phyloP scores from a whole-genome alignment of 2,329 filamentous ascomycete genomes.

The Talaromyces piceae region DNA sequence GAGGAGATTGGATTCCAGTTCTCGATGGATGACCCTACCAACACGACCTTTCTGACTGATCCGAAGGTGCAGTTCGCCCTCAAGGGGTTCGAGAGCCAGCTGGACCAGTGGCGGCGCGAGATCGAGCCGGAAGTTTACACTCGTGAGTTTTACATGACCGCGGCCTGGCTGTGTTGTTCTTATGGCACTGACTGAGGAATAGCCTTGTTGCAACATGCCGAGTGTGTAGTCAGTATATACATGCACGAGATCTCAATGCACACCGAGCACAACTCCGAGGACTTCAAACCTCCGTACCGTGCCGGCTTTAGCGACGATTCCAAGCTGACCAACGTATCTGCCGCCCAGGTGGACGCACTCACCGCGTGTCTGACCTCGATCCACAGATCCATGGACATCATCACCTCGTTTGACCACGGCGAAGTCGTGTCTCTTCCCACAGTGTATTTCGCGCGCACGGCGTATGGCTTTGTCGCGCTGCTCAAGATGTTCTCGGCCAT shows the following conservation, averaged over 20 bases:
- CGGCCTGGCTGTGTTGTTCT: neutral
- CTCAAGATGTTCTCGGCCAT: slow-evolving; percentile 68
- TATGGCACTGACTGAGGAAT: slow-evolving; percentile 7
- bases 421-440: slow-evolving; percentile 60
- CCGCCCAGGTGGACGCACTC: slow-evolving; percentile 59
- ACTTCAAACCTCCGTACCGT: slow-evolving; percentile 40
- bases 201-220: slow-evolving; percentile 58
- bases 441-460: slow-evolving; percentile 63
- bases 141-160: slow-evolving; percentile 40
- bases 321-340: slow-evolving; percentile 33
- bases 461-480: slow-evolving; percentile 63
- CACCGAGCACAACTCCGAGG: slow-evolving; percentile 51
- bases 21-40: slow-evolving; percentile 56
- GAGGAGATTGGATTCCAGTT: slow-evolving; percentile 64
- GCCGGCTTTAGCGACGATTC: slow-evolving; percentile 26
- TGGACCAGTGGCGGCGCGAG: slow-evolving; percentile 53
- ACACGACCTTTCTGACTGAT: slow-evolving; percentile 50
- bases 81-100: slow-evolving; percentile 56
- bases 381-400: slow-evolving; percentile 59
- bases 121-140: slow-evolving; percentile 48
- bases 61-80: slow-evolving; percentile 58
- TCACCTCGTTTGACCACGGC: slow-evolving; percentile 53
- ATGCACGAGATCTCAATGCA: slow-evolving; percentile 71
- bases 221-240: slow-evolving; percentile 61
- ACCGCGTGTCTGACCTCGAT: slow-evolving; percentile 60